Conservation (phyloP, 768 basidiomycete genomes). For the Phaffia australis region DNA sequence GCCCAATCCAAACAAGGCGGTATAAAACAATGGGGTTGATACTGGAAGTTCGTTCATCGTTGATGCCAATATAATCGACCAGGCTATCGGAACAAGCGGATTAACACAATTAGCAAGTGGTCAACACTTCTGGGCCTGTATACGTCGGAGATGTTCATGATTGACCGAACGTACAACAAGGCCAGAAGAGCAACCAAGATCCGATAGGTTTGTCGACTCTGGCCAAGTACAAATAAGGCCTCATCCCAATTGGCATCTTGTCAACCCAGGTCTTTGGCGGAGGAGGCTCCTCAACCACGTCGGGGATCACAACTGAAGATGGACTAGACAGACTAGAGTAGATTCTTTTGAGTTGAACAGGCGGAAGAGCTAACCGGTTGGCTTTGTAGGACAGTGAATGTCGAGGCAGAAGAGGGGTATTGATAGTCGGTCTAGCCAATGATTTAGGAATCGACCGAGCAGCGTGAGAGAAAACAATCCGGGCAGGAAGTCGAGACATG, state of each 20-base stretch:
- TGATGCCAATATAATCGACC: slow-evolving; percentile 96
- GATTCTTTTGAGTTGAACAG: no score
- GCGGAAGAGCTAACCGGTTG: no score
- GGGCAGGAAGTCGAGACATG: no score
- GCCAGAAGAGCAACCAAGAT: slow-evolving; percentile 78
- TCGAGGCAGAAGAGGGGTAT: no score
- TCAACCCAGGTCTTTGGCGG: slow-evolving; percentile 24
- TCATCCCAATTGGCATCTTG: slow-evolving; percentile 6
- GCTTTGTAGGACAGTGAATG: no score
- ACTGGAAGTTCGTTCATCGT: slow-evolving; percentile 62
- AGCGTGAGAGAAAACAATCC: no score
- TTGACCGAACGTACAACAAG: slow-evolving; percentile 59
- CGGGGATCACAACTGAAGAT: no score
- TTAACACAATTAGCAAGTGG: background rate
- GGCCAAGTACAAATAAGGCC: slow-evolving; percentile 73
- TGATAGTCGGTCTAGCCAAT: no score
- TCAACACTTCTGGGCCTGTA: background rate
- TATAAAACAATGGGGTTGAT: slow-evolving; percentile 59
- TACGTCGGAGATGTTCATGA: background rate
- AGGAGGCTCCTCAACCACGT: slow-evolving; percentile 14
- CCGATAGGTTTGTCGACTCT: slow-evolving; percentile 96
- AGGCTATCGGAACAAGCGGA: slow-evolving; percentile 49
- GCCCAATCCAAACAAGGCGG: slow-evolving; percentile 74
- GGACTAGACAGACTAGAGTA: no score
- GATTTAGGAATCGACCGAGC: no score